Conservation (phyloP, 257 asterid species). For the Galeopsis tetrahit region DNA sequence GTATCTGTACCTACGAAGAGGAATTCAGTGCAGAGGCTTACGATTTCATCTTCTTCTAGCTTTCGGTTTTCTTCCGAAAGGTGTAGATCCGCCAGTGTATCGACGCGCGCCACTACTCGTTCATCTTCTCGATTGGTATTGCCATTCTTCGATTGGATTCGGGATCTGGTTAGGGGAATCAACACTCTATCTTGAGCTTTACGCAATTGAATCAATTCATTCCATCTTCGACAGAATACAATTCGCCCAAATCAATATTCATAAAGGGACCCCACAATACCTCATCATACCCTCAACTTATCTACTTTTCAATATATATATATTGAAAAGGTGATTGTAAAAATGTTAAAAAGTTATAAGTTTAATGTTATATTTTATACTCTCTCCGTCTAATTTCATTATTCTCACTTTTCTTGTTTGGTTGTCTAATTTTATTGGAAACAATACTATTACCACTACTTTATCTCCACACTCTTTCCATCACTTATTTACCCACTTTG, state of each 20-base stretch:
- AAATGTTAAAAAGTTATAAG: too few species aligned
- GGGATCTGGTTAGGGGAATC: conserved; percentile 55
- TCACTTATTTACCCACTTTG: too few species aligned
- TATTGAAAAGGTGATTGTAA: too few species aligned
- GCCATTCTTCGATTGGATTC: conserved; percentile 23
- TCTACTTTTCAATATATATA: too few species aligned
- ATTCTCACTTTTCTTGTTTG: too few species aligned
- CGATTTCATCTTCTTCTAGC: conserved; percentile 51
- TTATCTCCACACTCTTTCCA: too few species aligned
- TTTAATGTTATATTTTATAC: too few species aligned
- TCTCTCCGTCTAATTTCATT: too few species aligned
- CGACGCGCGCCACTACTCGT: conserved; percentile 29
- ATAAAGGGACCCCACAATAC: too few species aligned
- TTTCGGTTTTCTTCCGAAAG: conserved; percentile 60
- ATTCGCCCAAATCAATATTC: conserved; percentile 53
- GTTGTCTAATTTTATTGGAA: too few species aligned
- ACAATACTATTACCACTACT: too few species aligned
- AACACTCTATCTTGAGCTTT: conserved; percentile 47
- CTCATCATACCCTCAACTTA: too few species aligned
- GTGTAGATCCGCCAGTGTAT: conserved; percentile 54
- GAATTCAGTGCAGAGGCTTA: conserved; percentile 60
- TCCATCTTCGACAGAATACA: conserved; percentile 50
- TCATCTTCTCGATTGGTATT: background rate
- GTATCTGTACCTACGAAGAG: conserved; percentile 69
- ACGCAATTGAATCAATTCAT: conserved; percentile 43